Base-by-base conservation (phyloP, 2,329 filamentous ascomycete species). In the Fusarium equiseti region DNA sequence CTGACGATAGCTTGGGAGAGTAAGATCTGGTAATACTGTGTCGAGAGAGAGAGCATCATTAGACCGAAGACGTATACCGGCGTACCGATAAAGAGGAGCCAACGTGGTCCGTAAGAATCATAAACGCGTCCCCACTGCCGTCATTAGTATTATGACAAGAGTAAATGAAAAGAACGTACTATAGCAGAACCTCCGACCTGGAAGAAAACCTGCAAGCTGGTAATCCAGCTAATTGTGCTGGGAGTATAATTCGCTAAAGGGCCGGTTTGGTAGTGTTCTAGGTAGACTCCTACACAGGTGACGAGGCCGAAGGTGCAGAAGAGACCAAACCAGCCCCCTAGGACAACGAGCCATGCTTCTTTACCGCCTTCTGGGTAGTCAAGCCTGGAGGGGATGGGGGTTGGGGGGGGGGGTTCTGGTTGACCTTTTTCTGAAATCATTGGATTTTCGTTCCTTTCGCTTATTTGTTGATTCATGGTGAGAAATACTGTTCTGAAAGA, bases 321-420 rank as follows among this genome's bases (percentile, higher is more conserved):
- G 26, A 61, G 42, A 0, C 58, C 58, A 1, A 49, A 61, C 54
- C 58, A 61, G 8, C 54, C 54, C 2, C 58, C 58, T 0, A 43
- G 1, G 0, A 61, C 54, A 2, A 59, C 58, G 0, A 61, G 54
- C 58, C 58, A 61, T 22, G 58, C 58, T 8, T 59, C 53, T 4
- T 12, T 13, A 0, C 53, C 53, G 0, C 58, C 58, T 4, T 61
- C 53, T 0, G 58, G 43, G 2, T 59, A 61, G 2, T 43, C 43
- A 2, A 9, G 13, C 2, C 31, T 49, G 0, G 1, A 12, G 1
- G 7, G 3, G 0, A 38, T 38, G 18, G 6, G 35, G 2, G 2
- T 15, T 13, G 29, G 1, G 13, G 15, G 1, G 0, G 22, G 18
- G 1, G 24, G 7, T 1, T 4, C 1, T 3, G 2, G 4, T 20